Base-by-base conservation (phyloP, 2,329 filamentous ascomycete species). In the Zasmidium citrigriseum region DNA sequence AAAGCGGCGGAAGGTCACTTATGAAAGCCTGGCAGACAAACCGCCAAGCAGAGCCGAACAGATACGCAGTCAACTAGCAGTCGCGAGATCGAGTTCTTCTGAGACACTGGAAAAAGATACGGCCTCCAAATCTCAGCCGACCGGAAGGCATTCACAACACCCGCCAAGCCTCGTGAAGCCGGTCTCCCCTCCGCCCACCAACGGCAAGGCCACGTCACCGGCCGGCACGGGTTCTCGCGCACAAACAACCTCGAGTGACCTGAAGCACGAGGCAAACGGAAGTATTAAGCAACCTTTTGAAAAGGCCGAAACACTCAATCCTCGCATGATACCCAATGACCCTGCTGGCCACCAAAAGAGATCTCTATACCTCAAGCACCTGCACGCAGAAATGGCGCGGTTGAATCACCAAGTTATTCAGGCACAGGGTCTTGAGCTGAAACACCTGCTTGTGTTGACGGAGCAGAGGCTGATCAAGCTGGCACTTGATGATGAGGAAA, bases 401-500 rank as follows among this genome's bases (percentile, higher is more conserved):
- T 80, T 93, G 9, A 92, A 93, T 68, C 76, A 80, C 14, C 52
- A 63, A 34, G 55, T 68, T 14, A 38, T 22, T n/a, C 62, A 64
- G 18, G 51, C 53, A 10, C 48, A 55, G 5, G 45, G 46, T 21
- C 47, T 65, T 16, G 64, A 65, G 22, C 34, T 46, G 34, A 82
- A 83, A 20, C 76, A 80, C 45, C 75, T 78, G n/a, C 76, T 90
- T 2, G 68, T 86, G 16, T 72, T 91, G 48, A 83, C 82, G 1
- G 79, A 85, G 1, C 86, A 90, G 68, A 83, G 87, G 47, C 78
- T 93, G 21, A 88, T 92, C 61, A 84, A 82, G 64, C 79, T 85
- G 60, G 85, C 86, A 0, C 77, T 93, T 1, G 89, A 93, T 64
- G 86, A 93, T 60, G 96, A 99, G 75, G 87, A 96, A 71, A 84